Conservation (phyloP, 495 filamentous ascomycete genomes). For the Neurospora sp. region DNA sequence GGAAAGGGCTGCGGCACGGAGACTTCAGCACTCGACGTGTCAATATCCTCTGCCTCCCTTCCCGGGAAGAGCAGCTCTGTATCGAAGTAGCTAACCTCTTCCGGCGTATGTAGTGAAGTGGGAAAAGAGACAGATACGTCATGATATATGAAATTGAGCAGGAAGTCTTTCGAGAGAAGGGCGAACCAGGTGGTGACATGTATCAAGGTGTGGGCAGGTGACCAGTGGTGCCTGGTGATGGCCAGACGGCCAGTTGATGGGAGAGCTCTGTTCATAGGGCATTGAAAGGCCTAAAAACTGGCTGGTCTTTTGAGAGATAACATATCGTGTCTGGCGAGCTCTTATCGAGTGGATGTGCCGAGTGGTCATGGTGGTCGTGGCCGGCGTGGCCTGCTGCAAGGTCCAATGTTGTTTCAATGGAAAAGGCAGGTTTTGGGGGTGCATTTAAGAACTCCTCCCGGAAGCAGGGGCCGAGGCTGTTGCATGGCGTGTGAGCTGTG, state of each 20-base stretch:
- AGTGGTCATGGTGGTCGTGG: background rate
- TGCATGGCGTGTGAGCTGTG: background rate
- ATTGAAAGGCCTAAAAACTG: background rate
- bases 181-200: background rate
- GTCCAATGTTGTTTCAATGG: background rate
- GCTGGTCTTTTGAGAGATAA: background rate
- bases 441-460: background rate
- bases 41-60: background rate
- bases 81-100: background rate
- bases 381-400: background rate
- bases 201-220: background rate
- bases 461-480: background rate
- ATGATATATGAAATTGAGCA: background rate
- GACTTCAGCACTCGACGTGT: background rate
- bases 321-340: background rate
- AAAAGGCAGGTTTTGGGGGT: background rate
- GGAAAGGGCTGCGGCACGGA: background rate
- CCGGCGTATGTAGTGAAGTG: background rate
- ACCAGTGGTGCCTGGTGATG: background rate
- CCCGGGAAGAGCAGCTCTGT: background rate
- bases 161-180: background rate
- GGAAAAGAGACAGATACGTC: background rate
- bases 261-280: background rate
- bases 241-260: background rate
- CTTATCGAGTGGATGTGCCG: background rate